phyloP scores from a whole-genome alignment of 495 filamentous ascomycete species.

The Penicillium diatomitis region DNA sequence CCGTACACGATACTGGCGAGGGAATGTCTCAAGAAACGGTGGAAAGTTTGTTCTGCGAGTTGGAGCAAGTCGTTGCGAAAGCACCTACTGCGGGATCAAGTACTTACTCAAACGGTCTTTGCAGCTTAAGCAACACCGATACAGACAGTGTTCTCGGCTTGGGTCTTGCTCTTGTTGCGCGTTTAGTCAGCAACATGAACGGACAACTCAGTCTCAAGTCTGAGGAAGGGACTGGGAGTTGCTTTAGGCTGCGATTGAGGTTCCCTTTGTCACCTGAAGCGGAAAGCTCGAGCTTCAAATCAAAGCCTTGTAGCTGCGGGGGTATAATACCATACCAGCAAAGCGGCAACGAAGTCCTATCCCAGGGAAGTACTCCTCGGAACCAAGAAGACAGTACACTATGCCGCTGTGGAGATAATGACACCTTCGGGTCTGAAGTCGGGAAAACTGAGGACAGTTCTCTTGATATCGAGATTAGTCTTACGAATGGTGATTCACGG shows the following conservation, averaged over 20 bases:
- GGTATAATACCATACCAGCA: no score
- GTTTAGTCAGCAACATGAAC: slow-evolving; percentile 77
- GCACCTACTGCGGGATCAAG: slow-evolving; percentile 27
- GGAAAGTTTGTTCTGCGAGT: slow-evolving; percentile 70
- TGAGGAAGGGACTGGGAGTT: slow-evolving; percentile 70
- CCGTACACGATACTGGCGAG: slow-evolving; percentile 65
- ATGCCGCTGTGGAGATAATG: slow-evolving; percentile 10
- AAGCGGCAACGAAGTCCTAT: no score
- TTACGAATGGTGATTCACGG: slow-evolving; percentile 9
- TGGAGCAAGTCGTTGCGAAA: slow-evolving; percentile 72
- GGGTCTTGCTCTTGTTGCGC: slow-evolving; percentile 74
- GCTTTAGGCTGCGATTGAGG: slow-evolving; percentile 46
- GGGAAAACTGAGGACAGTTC: slow-evolving; percentile 4
- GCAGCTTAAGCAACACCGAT: slow-evolving; percentile 4
- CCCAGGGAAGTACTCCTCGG: no score
- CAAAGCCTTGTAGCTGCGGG: no score
- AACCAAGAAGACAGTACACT: neutral
- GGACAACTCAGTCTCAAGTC: slow-evolving; percentile 81
- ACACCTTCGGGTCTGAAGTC: neutral
- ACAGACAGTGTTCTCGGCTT: slow-evolving; percentile 53
- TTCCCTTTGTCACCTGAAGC: slow-evolving; percentile 16
- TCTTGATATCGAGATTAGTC: slow-evolving; percentile 7
- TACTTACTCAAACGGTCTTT: no score
- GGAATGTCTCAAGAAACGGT: slow-evolving; percentile 70
- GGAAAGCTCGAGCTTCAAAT: no score